Base-by-base conservation (phyloP, 192 early-diverging fungal species). In the Linnemannia exigua region DNA sequence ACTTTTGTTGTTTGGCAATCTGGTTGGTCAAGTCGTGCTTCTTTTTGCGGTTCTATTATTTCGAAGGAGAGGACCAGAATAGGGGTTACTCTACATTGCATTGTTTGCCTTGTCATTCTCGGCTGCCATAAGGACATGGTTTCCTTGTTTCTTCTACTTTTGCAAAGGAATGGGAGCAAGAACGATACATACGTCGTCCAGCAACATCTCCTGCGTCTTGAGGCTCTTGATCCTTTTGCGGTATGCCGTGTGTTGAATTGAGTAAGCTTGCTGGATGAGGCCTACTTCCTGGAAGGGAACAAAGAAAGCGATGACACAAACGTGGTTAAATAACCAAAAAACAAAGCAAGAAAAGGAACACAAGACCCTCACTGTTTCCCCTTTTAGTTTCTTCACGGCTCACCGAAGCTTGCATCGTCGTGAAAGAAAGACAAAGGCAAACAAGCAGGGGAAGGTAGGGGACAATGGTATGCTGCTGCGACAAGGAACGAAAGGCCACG, bases 21-120 rank as follows among this genome's bases (percentile, higher is more conserved):
- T 86, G 84, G 69, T 86, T 79, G 20, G 78, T 80, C 22, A 86
- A 70, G 33, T 86, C 84, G 48, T 86, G 84, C 33, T 86, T 86
- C 75, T 80, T 86, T 74, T 86, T 86, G 35, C 84, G 84, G 68
- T 86, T 86, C 84, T 86, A 67, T 31, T 17, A 63, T 9, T 25
- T 22, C 1, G 28, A 11, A 9, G n/a, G 44, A 37, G 28, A 33
- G n/a, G n/a, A n/a, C n/a, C n/a, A 31, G 1, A 66, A n/a, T 28
- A 71, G 12, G 70, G 41, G 38, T 38, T 28, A 71, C 20, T 17
- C 36, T 4, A 67, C 36, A 67, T 36, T 67, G 14, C 35, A 17
- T 67, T 67, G 28, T 67, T 67, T 37, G 22, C 25, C 35, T 33
- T 67, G 12, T 67, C 8, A 16, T 36, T 38, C 33, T 67, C n/a